Evolutionary conservation across 495 filamentous ascomycete species (phyloP), one percentile per base, ranked within the genome.

Genomic region (Cercophora sp.): DNA sequence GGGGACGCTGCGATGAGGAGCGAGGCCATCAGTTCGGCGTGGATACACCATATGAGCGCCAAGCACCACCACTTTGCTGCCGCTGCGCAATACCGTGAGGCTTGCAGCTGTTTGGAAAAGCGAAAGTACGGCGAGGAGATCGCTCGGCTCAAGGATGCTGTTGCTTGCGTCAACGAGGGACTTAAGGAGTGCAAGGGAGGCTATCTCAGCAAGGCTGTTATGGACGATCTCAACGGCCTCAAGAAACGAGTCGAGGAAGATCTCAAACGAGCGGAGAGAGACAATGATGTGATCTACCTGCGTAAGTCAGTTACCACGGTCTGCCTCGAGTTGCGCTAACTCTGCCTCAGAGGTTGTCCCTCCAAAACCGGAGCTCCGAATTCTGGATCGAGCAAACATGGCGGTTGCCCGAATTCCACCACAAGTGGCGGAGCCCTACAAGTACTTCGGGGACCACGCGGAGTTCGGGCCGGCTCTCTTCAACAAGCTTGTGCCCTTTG

Each of bases 21-120:
- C 29, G 85, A 92, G 54, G 84, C 85, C 23, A 87, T 98, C 53
- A 93, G 88, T 59, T 89, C 85, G 39, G 88, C 95, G 51, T 97
- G 93, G 93, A 96, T 98, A 41, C 94, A 98, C 68, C 93, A 97
- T 59, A 93, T 93, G 83, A 88, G 86, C 4, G 93, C 93, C 2
- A 98, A 98, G 67, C 91, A 96, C 59, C 89, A 96, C 63, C 93
- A 98, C 65, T 96, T 98, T 68, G 93, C 93, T 24, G 94, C 89
- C 1, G 93, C 93, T 2, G 92, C 93, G 5, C 93, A 98, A 67
- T 97, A 89, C 59, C 80, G 93, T n/a, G 90, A 92, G 20, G 89
- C 93, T 4, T 84, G 89, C 45, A 91, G 97, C 57, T 94, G 89
- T 58, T 64, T 98, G 48, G 94, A 96, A 69, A 96, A 92, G 76